phyloP scores from a whole-genome alignment of 1,284 basidiomycete genomes.

The Amylostereum chailletii region DNA sequence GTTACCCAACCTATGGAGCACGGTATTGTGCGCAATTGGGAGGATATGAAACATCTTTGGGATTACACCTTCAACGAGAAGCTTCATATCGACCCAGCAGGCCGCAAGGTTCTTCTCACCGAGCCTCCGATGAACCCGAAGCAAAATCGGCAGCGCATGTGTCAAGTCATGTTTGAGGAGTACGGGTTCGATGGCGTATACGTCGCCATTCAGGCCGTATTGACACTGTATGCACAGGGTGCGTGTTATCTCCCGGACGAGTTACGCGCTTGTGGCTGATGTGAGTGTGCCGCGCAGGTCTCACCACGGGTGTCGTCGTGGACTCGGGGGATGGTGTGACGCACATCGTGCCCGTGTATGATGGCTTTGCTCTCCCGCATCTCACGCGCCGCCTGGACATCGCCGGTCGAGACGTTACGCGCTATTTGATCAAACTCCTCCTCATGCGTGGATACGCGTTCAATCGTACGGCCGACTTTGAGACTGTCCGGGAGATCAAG shows the following conservation, averaged over 20 bases:
- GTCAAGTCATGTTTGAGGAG: conserved; percentile 98
- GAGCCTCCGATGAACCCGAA: conserved; percentile 99
- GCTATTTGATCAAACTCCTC: conserved; percentile 96
- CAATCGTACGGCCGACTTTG: conserved; percentile 98
- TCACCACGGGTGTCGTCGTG: conserved; percentile 97
- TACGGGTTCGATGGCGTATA: conserved; percentile 97
- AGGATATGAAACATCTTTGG: conserved; percentile 98
- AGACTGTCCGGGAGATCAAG: conserved; percentile 98
- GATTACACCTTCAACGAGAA: conserved; percentile 98
- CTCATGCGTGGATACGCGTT: conserved; percentile 99
- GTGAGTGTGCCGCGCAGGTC: conserved; percentile 42
- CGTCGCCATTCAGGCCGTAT: conserved; percentile 96
- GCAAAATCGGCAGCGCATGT: conserved; percentile 89
- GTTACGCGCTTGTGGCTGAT: neutral
- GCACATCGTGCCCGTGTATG: conserved; percentile 97
- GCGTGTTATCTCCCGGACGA: conserved; percentile 20
- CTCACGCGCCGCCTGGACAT: conserved; percentile 93
- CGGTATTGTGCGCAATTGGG: conserved; percentile 98
- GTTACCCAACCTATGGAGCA: conserved; percentile 99
- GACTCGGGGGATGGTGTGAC: conserved; percentile 99
- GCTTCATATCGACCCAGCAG: conserved; percentile 80
- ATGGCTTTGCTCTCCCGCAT: conserved; percentile 93
- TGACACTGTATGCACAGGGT: conserved; percentile 98
- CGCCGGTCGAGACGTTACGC: conserved; percentile 95
- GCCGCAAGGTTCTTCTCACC: conserved; percentile 88